A percentile compares a stretch with the other conserved stretches of the same genome.
These are phyloP conservation scores for Penicillium sclerotigenum DNA, from an alignment of 2,329 filamentous ascomycete species.

Conservation along the genomic window DNA sequence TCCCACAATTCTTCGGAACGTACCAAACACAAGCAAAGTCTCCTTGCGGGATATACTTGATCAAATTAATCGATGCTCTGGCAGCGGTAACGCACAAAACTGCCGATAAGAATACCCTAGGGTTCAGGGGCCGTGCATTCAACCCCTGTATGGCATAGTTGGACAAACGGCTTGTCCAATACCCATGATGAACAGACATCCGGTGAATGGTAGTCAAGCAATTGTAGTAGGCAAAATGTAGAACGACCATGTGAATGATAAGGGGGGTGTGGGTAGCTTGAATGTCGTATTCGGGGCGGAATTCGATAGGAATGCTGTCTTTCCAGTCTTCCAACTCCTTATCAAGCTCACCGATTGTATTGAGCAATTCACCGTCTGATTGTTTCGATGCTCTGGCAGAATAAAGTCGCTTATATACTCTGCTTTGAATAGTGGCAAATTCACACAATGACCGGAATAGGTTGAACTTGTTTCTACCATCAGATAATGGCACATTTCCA, in stretches of 20 bases:
- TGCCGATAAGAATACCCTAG: slow-evolving; percentile 89
- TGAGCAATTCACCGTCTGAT: slow-evolving; percentile 86
- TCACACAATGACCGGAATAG: slow-evolving; percentile 90
- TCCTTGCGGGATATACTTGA: slow-evolving; percentile 94
- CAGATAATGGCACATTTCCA: slow-evolving; percentile 85
- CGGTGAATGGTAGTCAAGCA: slow-evolving; percentile 96
- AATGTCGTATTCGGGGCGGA: slow-evolving; percentile 95
- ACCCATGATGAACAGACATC: slow-evolving; percentile 97
- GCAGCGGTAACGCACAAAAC: slow-evolving; percentile 90
- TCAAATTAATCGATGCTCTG: slow-evolving; percentile 83
- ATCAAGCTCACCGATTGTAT: slow-evolving; percentile 93
- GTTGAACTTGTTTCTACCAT: slow-evolving; percentile 90
- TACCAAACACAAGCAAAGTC: slow-evolving; percentile 95
- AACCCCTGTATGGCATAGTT: slow-evolving; percentile 94
- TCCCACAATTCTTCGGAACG: slow-evolving; percentile 34
- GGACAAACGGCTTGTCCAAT: slow-evolving; percentile 93
- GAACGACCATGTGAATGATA: slow-evolving; percentile 88
- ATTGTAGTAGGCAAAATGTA: slow-evolving; percentile 98
- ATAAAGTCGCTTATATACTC: slow-evolving; percentile 89
- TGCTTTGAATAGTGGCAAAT: slow-evolving; percentile 86
- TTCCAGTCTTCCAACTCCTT: slow-evolving; percentile 92
- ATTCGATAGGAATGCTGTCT: slow-evolving; percentile 89
- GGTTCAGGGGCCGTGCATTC: slow-evolving; percentile 86
- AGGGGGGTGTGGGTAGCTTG: slow-evolving; percentile 86
- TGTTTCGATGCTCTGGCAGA: slow-evolving; percentile 89